Evolutionary conservation across 345 rosid species (phyloP).

Genomic region (Boechera stricta): DNA sequence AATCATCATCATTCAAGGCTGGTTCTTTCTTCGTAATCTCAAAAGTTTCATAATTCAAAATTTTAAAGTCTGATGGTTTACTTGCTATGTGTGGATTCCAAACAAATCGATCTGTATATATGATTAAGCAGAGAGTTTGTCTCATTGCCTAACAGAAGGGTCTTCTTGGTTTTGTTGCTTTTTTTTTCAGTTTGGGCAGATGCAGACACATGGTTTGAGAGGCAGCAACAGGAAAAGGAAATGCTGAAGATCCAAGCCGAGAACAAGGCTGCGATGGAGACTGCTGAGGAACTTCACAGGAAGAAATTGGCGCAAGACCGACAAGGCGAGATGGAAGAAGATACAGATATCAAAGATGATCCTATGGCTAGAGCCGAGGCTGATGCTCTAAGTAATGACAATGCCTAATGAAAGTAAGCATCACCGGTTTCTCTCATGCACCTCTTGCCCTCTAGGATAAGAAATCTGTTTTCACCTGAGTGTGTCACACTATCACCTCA

Average conservation of each 20-base stretch:
- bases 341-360: slow-evolving; percentile 63
- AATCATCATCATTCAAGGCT: no score
- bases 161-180: neutral
- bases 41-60: neutral
- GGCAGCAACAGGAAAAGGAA: slow-evolving; percentile 94
- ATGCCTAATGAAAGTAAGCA: slow-evolving; percentile 32
- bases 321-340: slow-evolving; percentile 94
- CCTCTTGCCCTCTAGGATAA: slow-evolving; percentile 23
- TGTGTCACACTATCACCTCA: slow-evolving; percentile 13
- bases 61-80: neutral
- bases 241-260: slow-evolving; percentile 81
- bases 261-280: slow-evolving; percentile 78
- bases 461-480: neutral
- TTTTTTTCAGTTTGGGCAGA: slow-evolving; percentile 91
- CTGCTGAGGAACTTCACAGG: slow-evolving; percentile 92
- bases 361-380: slow-evolving; percentile 89
- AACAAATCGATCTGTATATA: neutral
- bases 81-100: neutral
- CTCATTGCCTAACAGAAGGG: neutral
- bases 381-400: slow-evolving; percentile 52
- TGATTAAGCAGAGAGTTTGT: neutral
- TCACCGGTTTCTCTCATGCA: slow-evolving; percentile 8
- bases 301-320: slow-evolving; percentile 81
- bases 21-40: no score
- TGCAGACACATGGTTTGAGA: slow-evolving; percentile 97